Percentiles rank a stretch among this genome's conserved stretches.
Evolutionary conservation across 148 eudicot genomes (phyloP).

Genomic region (Rhododendron williamsianum): DNA sequence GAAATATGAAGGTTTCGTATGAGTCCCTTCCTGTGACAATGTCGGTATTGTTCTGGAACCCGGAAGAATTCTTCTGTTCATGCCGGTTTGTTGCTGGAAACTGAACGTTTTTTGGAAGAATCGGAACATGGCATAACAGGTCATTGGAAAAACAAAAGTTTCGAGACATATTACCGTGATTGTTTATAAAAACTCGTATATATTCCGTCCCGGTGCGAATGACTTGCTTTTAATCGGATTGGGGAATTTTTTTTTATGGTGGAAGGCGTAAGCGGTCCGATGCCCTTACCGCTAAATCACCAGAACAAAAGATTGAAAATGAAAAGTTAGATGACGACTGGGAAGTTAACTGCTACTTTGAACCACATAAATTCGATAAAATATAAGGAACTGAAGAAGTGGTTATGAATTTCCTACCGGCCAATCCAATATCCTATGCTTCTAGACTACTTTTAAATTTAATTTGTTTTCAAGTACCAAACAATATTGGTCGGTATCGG

Average conservation of each 20-base stretch:
- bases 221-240: neutral
- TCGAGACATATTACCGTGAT: neutral
- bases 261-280: no score
- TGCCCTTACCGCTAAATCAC: no score
- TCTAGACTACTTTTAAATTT: no score
- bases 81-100: neutral
- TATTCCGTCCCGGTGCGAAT: neutral
- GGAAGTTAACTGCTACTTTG: neutral
- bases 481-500: no score
- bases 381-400: neutral
- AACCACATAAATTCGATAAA: neutral
- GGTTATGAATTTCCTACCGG: neutral
- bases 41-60: neutral
- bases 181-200: neutral
- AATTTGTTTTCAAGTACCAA: no score
- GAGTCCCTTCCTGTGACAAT: neutral
- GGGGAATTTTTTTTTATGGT: no score
- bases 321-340: neutral
- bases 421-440: no score
- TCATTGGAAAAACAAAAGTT: neutral
- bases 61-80: neutral
- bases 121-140: neutral
- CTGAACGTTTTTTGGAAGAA: neutral
- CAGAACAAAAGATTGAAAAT: no score
- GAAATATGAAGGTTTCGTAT: neutral